Evolutionary conservation across 2,329 filamentous ascomycete species (phyloP), one percentile per base, ranked within the genome.

Genomic region (Thielaviopsis punctulata): DNA sequence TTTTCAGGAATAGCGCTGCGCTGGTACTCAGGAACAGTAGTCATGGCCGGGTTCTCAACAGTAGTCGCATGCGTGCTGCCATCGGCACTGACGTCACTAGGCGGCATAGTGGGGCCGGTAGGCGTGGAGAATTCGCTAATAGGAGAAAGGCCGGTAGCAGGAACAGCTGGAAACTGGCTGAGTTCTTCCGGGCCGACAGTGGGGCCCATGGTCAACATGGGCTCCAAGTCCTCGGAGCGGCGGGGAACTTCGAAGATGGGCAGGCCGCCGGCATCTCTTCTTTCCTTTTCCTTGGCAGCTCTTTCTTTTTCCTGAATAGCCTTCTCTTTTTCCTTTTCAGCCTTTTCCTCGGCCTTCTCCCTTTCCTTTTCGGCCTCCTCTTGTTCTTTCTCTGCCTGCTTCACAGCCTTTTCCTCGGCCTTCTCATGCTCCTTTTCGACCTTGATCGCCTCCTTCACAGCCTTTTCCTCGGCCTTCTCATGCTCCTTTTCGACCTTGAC

Each of bases 381-480:
- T 22, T 66, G 62, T 5, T 60, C 59, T 54, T 62, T 64, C 45
- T 58, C 57, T 22, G 59, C 52, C n/a, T 54, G 53, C 24, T 58
- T 59, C 50, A 59, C 63, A 12, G 60, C 59, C 51, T 59, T 36
- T 36, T 36, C 7, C 30, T 36, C 2, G 13, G 13, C 30, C 13
- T 52, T 24, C 13, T 36, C 43, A 24, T n/a, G 25, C 21, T 49
- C 19, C 33, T 43, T 21, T 10, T 25, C 18, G 6, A 24, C 45
- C 24, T 48, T 48, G 12, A n/a, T 2, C 45, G 23, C n/a, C 30
- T 36, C 30, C 13, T 36, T 33, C 3, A 4, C 27, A 3, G 30
- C 48, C 33, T 54, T 48, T 12, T 45, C 30, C 36, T 55, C 60
- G 0, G 57, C 51, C 52, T 60, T 63, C 6, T 60, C 30, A 12